Percentiles rank a stretch among this genome's conserved stretches.
phyloP scores from a whole-genome alignment of 1,284 basidiomycete species.

The Kwoniella shivajii region DNA sequence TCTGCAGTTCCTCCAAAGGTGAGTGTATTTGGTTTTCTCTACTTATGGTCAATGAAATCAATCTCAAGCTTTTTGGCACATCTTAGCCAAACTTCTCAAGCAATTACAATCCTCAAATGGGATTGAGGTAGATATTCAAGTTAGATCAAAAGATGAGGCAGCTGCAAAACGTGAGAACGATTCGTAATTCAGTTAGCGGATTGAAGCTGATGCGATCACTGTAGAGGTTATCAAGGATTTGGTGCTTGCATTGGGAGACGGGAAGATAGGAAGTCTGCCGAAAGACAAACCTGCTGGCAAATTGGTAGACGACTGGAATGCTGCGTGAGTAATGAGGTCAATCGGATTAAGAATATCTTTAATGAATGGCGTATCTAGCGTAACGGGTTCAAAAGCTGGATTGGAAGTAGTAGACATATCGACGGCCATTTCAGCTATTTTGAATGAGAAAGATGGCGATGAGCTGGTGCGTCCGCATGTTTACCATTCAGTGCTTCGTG shows the following conservation, averaged over 20 bases:
- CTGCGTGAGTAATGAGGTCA: conserved; percentile 54
- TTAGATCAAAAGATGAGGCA: conserved; percentile 48
- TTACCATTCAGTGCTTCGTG: neutral
- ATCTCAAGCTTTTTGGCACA: neutral
- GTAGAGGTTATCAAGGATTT: conserved; percentile 42
- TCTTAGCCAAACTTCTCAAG: conserved; percentile 49
- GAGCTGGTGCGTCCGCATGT: conserved; percentile 68
- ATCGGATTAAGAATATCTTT: no score
- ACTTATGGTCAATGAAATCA: neutral
- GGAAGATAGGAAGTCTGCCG: conserved; percentile 48
- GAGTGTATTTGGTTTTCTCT: conserved; percentile 14
- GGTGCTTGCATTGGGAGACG: conserved; percentile 37
- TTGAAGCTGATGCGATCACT: conserved; percentile 3
- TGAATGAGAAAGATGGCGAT: conserved; percentile 87
- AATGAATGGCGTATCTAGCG: conserved; percentile 14
- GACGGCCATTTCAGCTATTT: conserved; percentile 71
- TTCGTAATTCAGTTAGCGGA: neutral
- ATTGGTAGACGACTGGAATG: conserved; percentile 57
- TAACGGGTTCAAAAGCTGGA: conserved; percentile 28
- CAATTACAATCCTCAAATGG: conserved; percentile 38
- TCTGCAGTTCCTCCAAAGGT: conserved; percentile 92
- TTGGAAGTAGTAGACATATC: conserved; percentile 79
- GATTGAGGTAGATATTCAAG: conserved; percentile 47
- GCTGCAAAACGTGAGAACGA: conserved; percentile 14
- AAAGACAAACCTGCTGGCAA: conserved; percentile 54